A percentile compares a stretch with the other conserved stretches of the same genome.
Evolutionary conservation across 139 green algal genomes (phyloP).

Genomic region (Chlamydomonas schloesseri): DNA sequence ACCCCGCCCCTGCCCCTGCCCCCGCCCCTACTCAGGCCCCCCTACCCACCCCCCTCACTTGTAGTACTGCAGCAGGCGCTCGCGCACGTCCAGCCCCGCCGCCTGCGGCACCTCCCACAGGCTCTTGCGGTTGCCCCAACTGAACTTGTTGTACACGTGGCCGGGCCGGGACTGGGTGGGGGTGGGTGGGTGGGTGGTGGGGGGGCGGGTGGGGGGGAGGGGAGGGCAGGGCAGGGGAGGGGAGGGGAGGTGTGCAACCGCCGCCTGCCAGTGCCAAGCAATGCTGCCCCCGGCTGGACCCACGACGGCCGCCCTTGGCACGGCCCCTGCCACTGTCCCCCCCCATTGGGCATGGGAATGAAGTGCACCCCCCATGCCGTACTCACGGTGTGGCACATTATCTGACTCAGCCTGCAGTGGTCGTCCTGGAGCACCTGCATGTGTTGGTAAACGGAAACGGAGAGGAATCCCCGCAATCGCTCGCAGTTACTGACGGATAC

Average conservation of each 20-base stretch:
- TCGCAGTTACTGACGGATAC: no score
- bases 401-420: slow-evolving; percentile 81
- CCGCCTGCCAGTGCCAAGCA: no score
- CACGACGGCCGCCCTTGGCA: no score
- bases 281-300: no score
- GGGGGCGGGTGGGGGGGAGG: no score
- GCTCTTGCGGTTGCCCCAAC: slow-evolving; percentile 91
- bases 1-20: no score
- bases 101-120: slow-evolving; percentile 76
- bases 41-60: slow-evolving; percentile 42
- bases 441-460: no score
- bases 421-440: slow-evolving; percentile 91
- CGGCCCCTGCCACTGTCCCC: no score
- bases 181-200: no score
- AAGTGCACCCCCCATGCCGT: no score
- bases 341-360: no score
- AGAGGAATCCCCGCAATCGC: no score
- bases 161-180: slow-evolving; percentile 53
- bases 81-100: slow-evolving; percentile 76
- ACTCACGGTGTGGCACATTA: slow-evolving; percentile 89
- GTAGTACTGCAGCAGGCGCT: slow-evolving; percentile 89
- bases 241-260: background rate
- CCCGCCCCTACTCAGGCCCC: background rate
- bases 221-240: background rate
- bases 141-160: slow-evolving; percentile 92